Conservation (phyloP, 169 alveolate species). For the Plasmodium fragile region DNA sequence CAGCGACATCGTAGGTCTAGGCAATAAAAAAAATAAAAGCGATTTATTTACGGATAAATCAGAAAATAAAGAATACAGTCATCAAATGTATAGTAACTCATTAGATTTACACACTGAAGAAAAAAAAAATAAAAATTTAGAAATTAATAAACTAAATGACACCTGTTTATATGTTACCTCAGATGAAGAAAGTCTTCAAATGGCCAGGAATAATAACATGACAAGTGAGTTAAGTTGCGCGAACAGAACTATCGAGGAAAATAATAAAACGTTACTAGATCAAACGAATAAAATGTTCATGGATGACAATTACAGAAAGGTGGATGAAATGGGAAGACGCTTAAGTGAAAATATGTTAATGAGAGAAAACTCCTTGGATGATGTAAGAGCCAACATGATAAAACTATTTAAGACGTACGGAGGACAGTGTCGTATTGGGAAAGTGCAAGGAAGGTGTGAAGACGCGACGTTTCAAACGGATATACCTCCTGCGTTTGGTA, state of each 20-base stretch:
- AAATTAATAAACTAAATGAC: conserved; percentile 53
- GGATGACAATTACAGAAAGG: conserved; percentile 29
- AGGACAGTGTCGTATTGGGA: conserved; percentile 76
- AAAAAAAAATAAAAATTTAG: conserved; percentile 18
- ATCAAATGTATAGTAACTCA: conserved; percentile 12
- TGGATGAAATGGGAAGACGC: conserved; percentile 18
- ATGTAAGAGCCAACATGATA: conserved; percentile 52
- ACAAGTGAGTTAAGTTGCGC: neutral
- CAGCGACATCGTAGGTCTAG: conserved; percentile 2
- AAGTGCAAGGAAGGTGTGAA: conserved; percentile 79
- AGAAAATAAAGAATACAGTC: conserved; percentile 20
- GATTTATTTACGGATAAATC: conserved; percentile 30
- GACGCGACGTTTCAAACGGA: conserved; percentile 81
- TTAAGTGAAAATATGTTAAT: conserved; percentile 16
- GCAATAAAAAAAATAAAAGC: conserved; percentile 26
- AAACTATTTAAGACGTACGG: conserved; percentile 68
- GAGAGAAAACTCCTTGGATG: conserved; percentile 57
- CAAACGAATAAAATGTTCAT: neutral
- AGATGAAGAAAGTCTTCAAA: conserved; percentile 44
- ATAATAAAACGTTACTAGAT: conserved; percentile 51
- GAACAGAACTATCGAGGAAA: conserved; percentile 24
- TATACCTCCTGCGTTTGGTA: conserved; percentile 81
- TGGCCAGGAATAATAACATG: conserved; percentile 16
- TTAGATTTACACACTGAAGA: conserved; percentile 36
- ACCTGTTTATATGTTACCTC: conserved; percentile 68